These are phyloP conservation scores for Tolypocladium tropicale DNA, from an alignment of 2,329 filamentous ascomycete species.

Conservation along the genomic window DNA sequence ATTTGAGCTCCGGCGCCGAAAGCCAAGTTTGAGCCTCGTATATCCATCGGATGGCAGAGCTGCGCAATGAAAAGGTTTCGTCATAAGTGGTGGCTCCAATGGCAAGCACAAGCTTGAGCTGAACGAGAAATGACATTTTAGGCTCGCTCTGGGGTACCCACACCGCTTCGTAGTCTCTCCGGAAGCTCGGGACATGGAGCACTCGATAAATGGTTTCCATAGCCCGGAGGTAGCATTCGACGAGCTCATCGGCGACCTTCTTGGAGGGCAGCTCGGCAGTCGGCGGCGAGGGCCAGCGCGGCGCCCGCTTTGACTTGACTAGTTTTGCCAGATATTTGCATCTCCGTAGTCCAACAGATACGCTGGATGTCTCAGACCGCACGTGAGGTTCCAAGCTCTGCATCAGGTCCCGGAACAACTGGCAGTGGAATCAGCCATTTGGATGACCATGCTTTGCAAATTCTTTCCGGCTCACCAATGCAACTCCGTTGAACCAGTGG, in stretches of 20 bases:
- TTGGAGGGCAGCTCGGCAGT: slow-evolving; percentile 35
- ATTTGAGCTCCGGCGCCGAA: slow-evolving; percentile 42
- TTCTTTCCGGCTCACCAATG: slow-evolving; percentile 36
- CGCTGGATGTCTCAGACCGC: slow-evolving; percentile 24
- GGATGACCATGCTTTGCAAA: too few relatives aligned
- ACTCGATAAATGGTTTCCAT: slow-evolving; percentile 37
- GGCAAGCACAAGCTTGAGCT: slow-evolving; percentile 47
- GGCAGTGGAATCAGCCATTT: not conserved
- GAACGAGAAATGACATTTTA: slow-evolving; percentile 38
- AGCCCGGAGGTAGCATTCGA: slow-evolving; percentile 38
- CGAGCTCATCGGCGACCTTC: slow-evolving; percentile 32
- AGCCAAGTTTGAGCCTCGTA: slow-evolving; percentile 47
- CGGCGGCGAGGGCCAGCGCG: slow-evolving; percentile 8
- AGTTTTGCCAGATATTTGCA: slow-evolving; percentile 42
- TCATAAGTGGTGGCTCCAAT: slow-evolving; percentile 44
- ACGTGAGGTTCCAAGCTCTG: slow-evolving; percentile 30
- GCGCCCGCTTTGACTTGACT: slow-evolving; percentile 31
- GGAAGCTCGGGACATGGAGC: slow-evolving; percentile 40
- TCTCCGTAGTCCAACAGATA: slow-evolving; percentile 26
- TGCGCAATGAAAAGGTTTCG: slow-evolving; percentile 36
- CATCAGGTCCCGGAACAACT: slow-evolving; percentile 18
- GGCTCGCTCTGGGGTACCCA: slow-evolving; percentile 27
- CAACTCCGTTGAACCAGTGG: slow-evolving; percentile 42
- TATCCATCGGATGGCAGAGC: slow-evolving; percentile 43
- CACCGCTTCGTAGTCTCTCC: slow-evolving; percentile 35